Conservation (phyloP, 306 rosid species). For the Cucumis hystrix region DNA sequence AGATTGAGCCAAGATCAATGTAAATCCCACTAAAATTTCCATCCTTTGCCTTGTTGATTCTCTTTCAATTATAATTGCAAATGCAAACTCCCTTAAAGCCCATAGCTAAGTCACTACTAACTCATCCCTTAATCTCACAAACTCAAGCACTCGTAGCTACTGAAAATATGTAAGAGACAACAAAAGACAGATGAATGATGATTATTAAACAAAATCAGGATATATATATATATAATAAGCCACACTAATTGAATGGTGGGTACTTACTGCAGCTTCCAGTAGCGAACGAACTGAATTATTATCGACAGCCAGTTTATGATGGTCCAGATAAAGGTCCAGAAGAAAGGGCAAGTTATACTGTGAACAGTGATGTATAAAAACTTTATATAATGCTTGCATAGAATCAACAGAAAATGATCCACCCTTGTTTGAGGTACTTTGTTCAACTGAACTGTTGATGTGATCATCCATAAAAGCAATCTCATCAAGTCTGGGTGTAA, state of each 20-base stretch:
- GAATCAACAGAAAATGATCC: constrained; percentile 19
- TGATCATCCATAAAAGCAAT: constrained; percentile 25
- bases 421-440: constrained; percentile 14
- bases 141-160: background rate
- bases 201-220: constrained; percentile 2
- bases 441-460: constrained; percentile 26
- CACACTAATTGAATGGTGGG: constrained; percentile 16
- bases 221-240: constrained; percentile 11
- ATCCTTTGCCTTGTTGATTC: background rate
- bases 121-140: background rate
- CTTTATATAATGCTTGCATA: constrained; percentile 54
- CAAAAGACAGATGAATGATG: background rate
- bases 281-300: constrained; percentile 46
- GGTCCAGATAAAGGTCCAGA: constrained; percentile 84
- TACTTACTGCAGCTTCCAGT: constrained; percentile 82
- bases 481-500: constrained; percentile 27
- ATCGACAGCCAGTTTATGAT: constrained; percentile 42
- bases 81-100: background rate
- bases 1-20: background rate
- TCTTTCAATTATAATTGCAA: background rate
- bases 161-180: background rate
- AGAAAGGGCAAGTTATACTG: constrained; percentile 65
- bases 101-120: background rate
- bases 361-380: constrained; percentile 58
- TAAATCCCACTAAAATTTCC: background rate